A percentile compares a stretch with the other conserved stretches of the same genome.
Conservation (phyloP, 2,329 filamentous ascomycete species). For the Apiospora kogelbergensis region DNA sequence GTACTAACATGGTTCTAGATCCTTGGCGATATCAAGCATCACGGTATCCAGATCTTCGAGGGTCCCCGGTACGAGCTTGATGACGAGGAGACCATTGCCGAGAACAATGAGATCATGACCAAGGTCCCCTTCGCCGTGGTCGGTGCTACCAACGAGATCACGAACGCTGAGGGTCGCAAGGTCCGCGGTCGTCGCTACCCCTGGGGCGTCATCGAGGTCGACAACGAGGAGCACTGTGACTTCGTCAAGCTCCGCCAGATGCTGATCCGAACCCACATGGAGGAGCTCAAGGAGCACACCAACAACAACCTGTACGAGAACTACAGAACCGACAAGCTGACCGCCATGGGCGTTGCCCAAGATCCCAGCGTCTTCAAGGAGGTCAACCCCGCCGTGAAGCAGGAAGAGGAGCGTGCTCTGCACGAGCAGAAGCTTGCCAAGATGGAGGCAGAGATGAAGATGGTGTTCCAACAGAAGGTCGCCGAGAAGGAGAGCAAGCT, state of each 20-base stretch:
- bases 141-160: conserved; percentile 93
- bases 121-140: conserved; percentile 99
- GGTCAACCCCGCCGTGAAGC: conserved; percentile 99
- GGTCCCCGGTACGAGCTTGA: conserved; percentile 97
- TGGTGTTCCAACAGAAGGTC: conserved; percentile 99
- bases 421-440: conserved; percentile 99
- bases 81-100: conserved; percentile 98
- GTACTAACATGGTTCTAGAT: conserved; percentile 60
- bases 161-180: conserved; percentile 87
- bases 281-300: conserved; percentile 99
- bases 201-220: conserved; percentile 98
- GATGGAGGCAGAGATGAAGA: conserved; percentile 99
- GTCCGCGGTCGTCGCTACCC: conserved; percentile 95
- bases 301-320: conserved; percentile 99
- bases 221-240: conserved; percentile 99
- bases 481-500: conserved; percentile 99
- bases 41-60: conserved; percentile 98
- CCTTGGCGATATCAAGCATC: conserved; percentile 92
- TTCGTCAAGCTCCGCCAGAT: conserved; percentile 99
- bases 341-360: conserved; percentile 96
- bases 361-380: conserved; percentile 99
- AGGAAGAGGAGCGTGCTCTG: conserved; percentile 95
- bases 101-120: conserved; percentile 99
- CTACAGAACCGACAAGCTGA: conserved; percentile 99
- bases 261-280: conserved; percentile 99